Base-by-base conservation (phyloP, 2,329 filamentous ascomycete genomes). In the Xylariaceae sp. region DNA sequence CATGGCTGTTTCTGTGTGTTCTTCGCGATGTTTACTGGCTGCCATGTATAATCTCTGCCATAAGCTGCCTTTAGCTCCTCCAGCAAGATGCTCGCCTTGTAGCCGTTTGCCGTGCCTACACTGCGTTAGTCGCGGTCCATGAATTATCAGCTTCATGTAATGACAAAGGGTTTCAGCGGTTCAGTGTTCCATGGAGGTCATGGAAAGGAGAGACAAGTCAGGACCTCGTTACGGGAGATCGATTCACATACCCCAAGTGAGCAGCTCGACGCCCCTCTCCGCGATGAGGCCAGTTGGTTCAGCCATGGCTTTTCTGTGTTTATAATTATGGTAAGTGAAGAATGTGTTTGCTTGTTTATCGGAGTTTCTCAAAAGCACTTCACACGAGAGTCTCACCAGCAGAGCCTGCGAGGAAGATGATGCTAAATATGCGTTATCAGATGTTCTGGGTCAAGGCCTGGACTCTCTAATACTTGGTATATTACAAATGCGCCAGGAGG, bases 1-100 rank as follows among this genome's bases (percentile, higher is more conserved):
- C 84, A 87, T 1, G 78, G 74, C 72, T 86, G 76, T 68, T 87
- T 87, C 62, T 87, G 85, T 30, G 83, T 77, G 70, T 85, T 84
- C 64, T 83, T 74, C 55, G 65, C 63, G 60, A 84, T 86, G 69
- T 85, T 76, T 67, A 87, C 76, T 53, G 65, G 63, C 62, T 86
- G 83, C 62, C 70, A 78, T 3, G 79, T 79, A 69, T 86, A 87
- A 12, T 80, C 73, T 54, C 76, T 74, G 50, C 80, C 81, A 58
- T 87, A 87, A 9, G 79, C 79, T 19, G 77, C 82, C 62, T 83
- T 84, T 49, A 87, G 72, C 70, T 87, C 84, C 65, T 87, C 84
- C 39, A 87, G 77, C 27, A 86, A 63, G 59, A 87, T 80, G 54
- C 76, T 79, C 32, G 73, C 75, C 66, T 87, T 86, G 70, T 73